Base-by-base conservation (phyloP, 345 rosid species). In the Lumnitzera littorea region DNA sequence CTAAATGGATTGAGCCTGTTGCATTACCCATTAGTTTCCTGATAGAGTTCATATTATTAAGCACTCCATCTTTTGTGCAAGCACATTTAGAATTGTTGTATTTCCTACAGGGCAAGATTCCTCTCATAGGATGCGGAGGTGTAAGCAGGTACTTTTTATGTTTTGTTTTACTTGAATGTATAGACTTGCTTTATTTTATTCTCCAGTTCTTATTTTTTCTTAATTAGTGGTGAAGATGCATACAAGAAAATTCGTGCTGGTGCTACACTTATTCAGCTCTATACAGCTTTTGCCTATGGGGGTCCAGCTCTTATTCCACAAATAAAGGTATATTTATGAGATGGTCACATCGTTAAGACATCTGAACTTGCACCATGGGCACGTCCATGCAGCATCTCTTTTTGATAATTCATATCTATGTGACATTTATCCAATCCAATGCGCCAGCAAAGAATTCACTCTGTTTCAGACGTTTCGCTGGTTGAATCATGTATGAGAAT, bases 251-350 rank as follows among this genome's bases (percentile, higher is more conserved):
- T 94, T 57, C 80, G 99, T 75, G 88, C 95, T 6, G 99, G 97
- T 65, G 99, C 97, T 56, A 88, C 90, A 43, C 99, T 94, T 66
- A 89, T 90, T 72, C 99, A 94, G 82, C 88, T 94, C 61, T 94
- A 94, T 67, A 84, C 99, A 0, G 89, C 81, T 54, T 94, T 94
- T 74, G 96, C 97, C 0, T 94, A 90, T 65, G 99, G 91, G 4
- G 97, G 99, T 60, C 99, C 99, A 5, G 99, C 99, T 48, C 82
- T 90, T 56, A 90, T 94, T 72, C 99, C 97, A 57, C 84, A 70
- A 73, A 80, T 94, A 55, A 94, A 90, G 97, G 97, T 94, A 73
- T 47, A 47, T 27, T 10, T 17, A 13, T 15, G 43, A 36, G 43
- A 36, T 36, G 43, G 43, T 7, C 7, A 5, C 43, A 36, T 29